These are phyloP conservation scores for Dryadomyces sulphureus DNA, from an alignment of 2,329 filamentous ascomycete species.

Conservation along the genomic window DNA sequence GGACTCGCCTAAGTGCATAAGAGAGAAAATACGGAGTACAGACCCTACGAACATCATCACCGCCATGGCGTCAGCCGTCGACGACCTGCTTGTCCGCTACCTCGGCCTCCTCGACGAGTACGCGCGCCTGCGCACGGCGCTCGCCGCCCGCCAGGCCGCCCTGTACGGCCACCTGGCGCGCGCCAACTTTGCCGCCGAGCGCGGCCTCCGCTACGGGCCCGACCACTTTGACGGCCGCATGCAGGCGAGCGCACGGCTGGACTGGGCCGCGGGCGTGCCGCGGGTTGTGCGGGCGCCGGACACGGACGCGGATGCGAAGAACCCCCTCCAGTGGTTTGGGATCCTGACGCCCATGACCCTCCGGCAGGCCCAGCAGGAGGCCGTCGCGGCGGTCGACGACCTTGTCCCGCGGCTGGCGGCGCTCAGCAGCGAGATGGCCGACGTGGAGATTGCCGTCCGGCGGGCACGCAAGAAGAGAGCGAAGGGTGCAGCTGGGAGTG, in stretches of 20 bases:
- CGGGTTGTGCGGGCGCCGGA: no score
- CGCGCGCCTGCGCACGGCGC: constrained; percentile 37
- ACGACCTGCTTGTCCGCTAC: constrained; percentile 49
- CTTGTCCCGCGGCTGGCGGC: constrained; percentile 42
- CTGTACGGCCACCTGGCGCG: constrained; percentile 51
- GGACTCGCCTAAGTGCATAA: no score
- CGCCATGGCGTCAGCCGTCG: constrained; percentile 27
- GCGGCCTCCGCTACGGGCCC: constrained; percentile 48
- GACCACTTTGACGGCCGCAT: constrained; percentile 63
- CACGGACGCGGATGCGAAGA: not conserved
- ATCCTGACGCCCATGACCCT: constrained; percentile 36
- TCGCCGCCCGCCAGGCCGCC: constrained; percentile 37
- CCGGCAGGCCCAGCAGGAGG: constrained; percentile 42
- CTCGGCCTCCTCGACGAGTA: constrained; percentile 54
- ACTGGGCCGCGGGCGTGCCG: no score
- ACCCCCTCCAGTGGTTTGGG: constrained; percentile 47
- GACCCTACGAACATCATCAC: not conserved
- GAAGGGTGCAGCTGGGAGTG: constrained; percentile 21
- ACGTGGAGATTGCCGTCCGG: constrained; percentile 55
- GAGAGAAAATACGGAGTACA: no score
- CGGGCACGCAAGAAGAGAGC: constrained; percentile 40
- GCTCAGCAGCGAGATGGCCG: constrained; percentile 44
- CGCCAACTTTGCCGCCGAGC: constrained; percentile 57
- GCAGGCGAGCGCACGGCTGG: constrained; percentile 41
- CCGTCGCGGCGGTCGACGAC: constrained; percentile 38